Percentiles rank a stretch among this genome's conserved stretches.
Evolutionary conservation across 768 basidiomycete genomes (phyloP).

Genomic region (Austroboletus eburneus): DNA sequence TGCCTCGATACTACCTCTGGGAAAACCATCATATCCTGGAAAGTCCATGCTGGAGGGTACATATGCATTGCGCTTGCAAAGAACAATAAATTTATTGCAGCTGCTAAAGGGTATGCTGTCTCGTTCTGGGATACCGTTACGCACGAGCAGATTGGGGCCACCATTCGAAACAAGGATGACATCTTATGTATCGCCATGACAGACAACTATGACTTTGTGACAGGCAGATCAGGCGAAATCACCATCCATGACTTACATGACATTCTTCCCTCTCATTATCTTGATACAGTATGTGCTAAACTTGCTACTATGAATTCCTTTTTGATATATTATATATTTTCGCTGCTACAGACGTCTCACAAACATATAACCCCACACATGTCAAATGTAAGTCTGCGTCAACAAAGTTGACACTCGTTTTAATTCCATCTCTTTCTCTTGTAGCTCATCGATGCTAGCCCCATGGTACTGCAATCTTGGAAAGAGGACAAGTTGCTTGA

Average conservation of each 20-base stretch:
- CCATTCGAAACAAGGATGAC: background rate
- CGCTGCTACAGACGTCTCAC: background rate
- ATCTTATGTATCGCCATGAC: background rate
- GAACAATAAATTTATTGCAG: background rate
- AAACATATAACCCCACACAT: background rate
- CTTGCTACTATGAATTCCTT: background rate
- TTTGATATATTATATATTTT: background rate
- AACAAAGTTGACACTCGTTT: background rate
- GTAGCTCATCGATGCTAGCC: background rate
- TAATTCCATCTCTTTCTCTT: background rate
- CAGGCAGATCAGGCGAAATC: background rate
- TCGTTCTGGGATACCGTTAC: background rate
- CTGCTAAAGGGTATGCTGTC: background rate
- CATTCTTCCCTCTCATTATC: background rate
- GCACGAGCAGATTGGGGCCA: background rate
- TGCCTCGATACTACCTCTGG: background rate
- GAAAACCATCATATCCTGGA: background rate
- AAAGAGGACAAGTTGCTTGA: background rate
- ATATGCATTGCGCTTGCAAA: background rate
- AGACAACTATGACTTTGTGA: background rate
- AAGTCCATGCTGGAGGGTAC: background rate
- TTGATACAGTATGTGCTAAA: background rate
- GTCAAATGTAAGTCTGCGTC: background rate
- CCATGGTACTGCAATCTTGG: background rate
- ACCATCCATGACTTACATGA: background rate